phyloP scores from a whole-genome alignment of 768 basidiomycete species.

The Suillus americanus region DNA sequence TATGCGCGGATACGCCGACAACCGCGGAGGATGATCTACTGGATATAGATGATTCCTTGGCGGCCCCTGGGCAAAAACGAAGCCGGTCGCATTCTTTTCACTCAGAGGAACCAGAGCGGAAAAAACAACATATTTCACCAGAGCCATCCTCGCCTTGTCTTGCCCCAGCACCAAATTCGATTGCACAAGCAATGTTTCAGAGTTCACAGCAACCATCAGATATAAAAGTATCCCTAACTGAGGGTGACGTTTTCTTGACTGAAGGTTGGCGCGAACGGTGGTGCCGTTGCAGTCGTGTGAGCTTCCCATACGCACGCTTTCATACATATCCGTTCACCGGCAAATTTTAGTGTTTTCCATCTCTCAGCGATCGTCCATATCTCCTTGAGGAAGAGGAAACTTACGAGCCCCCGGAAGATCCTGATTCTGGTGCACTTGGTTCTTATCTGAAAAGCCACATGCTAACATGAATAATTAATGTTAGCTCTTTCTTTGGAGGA shows the following conservation, averaged over 20 bases:
- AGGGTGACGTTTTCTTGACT: slow-evolving; percentile 75
- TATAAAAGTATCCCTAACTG: slow-evolving; percentile 38
- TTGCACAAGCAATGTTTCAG: slow-evolving; percentile 46
- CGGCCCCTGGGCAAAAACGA: slow-evolving; percentile 46
- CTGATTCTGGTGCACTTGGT: slow-evolving; percentile 64
- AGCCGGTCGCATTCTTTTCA: slow-evolving; percentile 27
- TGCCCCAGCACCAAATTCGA: slow-evolving; percentile 49
- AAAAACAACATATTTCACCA: slow-evolving; percentile 43
- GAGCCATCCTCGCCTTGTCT: slow-evolving; percentile 44
- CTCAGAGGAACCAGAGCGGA: slow-evolving; percentile 39
- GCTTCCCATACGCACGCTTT: slow-evolving; percentile 17
- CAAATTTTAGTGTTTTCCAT: slow-evolving; percentile 54
- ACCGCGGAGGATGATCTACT: slow-evolving; percentile 18
- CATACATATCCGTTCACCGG: slow-evolving; percentile 5
- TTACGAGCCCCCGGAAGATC: slow-evolving; percentile 84
- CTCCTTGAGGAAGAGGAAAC: slow-evolving; percentile 79
- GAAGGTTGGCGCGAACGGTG: slow-evolving; percentile 76
- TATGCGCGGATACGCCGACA: slow-evolving; percentile 7
- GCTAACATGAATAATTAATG: not conserved
- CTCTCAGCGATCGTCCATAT: slow-evolving; percentile 53
- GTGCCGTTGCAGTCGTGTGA: slow-evolving; percentile 69
- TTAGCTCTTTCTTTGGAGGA: slow-evolving; percentile 78
- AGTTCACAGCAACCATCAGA: slow-evolving; percentile 5
- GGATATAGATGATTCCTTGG: slow-evolving; percentile 27
- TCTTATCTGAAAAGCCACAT: not conserved